A percentile compares a stretch with the other conserved stretches of the same genome.
Evolutionary conservation across 2,329 filamentous ascomycete genomes (phyloP).

Genomic region (Hypoxylon sp.): DNA sequence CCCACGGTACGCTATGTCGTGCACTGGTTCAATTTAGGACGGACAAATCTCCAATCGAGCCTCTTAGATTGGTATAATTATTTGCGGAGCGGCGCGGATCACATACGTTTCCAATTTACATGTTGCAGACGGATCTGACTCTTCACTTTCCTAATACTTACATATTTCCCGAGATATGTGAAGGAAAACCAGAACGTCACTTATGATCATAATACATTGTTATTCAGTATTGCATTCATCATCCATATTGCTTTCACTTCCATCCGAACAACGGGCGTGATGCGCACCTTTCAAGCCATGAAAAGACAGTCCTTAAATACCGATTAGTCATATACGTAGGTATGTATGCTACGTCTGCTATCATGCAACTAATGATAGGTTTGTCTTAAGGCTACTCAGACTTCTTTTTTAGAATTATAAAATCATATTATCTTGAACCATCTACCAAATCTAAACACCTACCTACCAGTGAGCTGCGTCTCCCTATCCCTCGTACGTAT

Average conservation of each 20-base stretch:
- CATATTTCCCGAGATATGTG: not conserved
- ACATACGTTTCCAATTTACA: not conserved
- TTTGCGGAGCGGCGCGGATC: conserved; percentile 7
- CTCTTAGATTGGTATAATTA: conserved; percentile 1
- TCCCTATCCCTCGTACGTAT: not conserved
- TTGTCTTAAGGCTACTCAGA: not conserved
- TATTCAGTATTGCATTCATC: not conserved
- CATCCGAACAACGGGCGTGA: not conserved
- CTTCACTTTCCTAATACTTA: not conserved
- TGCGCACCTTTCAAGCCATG: not conserved
- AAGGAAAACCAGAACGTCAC: not conserved
- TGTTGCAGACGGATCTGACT: not conserved
- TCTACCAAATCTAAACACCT: not conserved
- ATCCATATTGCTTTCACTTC: not conserved
- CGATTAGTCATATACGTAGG: not conserved
- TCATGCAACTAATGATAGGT: not conserved
- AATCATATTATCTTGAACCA: not conserved
- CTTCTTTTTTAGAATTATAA: not conserved
- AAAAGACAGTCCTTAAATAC: not conserved
- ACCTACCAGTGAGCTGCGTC: not conserved
- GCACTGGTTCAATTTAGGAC: not conserved
- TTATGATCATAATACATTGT: not conserved
- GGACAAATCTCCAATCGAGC: not conserved
- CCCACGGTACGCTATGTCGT: conserved; percentile 13
- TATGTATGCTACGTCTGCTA: not conserved